phyloP scores from a whole-genome alignment of 2,329 filamentous ascomycete genomes.

The Fonsecaea pedrosoi region DNA sequence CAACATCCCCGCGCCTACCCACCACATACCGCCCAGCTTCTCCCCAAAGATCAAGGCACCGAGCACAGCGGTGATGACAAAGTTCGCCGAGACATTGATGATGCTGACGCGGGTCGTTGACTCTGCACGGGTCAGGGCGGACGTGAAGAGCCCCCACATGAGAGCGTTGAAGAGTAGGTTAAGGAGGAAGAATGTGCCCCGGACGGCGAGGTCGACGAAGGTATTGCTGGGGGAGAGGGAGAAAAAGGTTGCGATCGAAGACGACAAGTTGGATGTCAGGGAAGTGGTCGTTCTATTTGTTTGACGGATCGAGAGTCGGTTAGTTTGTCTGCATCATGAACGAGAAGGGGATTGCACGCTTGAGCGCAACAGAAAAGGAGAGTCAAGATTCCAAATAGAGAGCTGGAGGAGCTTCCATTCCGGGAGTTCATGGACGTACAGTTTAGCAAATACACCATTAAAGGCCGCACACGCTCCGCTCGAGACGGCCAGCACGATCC shows the following conservation, averaged over 20 bases:
- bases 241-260: slow-evolving; percentile 54
- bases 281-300: slow-evolving; percentile 64
- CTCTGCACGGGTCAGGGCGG: slow-evolving; percentile 64
- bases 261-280: slow-evolving; percentile 61
- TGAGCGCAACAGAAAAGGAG: not conserved
- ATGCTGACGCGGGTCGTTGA: slow-evolving; percentile 69
- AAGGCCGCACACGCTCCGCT: slow-evolving; percentile 68
- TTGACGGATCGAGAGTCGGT: not conserved
- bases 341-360: not conserved
- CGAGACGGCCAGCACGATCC: slow-evolving; percentile 65
- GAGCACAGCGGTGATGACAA: slow-evolving; percentile 66
- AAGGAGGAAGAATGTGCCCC: slow-evolving; percentile 63
- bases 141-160: slow-evolving; percentile 71
- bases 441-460: slow-evolving; percentile 71
- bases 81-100: slow-evolving; percentile 69
- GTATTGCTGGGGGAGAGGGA: slow-evolving; percentile 53
- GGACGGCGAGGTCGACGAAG: slow-evolving; percentile 55
- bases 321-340: not conserved
- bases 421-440: slow-evolving; percentile 51
- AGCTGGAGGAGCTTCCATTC: not conserved
- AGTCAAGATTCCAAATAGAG: not conserved
- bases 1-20: slow-evolving; percentile 65
- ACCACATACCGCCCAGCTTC: slow-evolving; percentile 64
- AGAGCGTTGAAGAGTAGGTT: slow-evolving; percentile 68
- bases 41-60: slow-evolving; percentile 66